Evolutionary conservation across 257 asterid species (phyloP).

Genomic region (Forsythia viridissima): DNA sequence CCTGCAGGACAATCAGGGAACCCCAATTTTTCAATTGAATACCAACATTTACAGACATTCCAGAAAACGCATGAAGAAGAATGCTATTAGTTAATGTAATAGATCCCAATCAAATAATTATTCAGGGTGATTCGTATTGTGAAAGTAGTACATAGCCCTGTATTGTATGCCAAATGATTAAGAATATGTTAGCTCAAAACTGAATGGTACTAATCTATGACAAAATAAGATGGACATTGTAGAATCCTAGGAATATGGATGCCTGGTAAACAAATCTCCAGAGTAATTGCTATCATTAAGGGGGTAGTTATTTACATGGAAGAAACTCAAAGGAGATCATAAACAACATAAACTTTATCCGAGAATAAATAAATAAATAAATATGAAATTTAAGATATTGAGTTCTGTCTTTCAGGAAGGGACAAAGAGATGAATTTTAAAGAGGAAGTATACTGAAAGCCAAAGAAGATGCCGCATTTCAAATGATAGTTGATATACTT

Average conservation of each 20-base stretch:
- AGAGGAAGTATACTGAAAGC: not conserved
- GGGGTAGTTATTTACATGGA: not conserved
- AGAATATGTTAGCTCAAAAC: not conserved
- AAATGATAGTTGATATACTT: not conserved
- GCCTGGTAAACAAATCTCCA: not conserved
- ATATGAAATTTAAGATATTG: not conserved
- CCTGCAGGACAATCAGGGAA: slow-evolving; percentile 45
- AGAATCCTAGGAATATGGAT: not conserved
- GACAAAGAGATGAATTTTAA: not conserved
- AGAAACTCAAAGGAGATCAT: not conserved
- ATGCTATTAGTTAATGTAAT: not conserved
- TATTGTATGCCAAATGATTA: not conserved
- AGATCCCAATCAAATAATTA: not conserved
- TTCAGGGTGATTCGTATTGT: not conserved
- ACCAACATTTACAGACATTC: not conserved
- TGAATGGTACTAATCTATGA: not conserved
- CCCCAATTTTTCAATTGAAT: not conserved
- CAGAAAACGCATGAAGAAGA: not conserved
- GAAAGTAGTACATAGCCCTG: not conserved
- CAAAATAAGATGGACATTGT: not conserved
- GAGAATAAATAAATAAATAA: not conserved
- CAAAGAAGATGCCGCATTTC: not conserved
- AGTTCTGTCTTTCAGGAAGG: not conserved
- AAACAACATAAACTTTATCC: not conserved
- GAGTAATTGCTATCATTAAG: not conserved